Conservation (phyloP, 1,284 basidiomycete genomes). For the Apiotrichum gracile region DNA sequence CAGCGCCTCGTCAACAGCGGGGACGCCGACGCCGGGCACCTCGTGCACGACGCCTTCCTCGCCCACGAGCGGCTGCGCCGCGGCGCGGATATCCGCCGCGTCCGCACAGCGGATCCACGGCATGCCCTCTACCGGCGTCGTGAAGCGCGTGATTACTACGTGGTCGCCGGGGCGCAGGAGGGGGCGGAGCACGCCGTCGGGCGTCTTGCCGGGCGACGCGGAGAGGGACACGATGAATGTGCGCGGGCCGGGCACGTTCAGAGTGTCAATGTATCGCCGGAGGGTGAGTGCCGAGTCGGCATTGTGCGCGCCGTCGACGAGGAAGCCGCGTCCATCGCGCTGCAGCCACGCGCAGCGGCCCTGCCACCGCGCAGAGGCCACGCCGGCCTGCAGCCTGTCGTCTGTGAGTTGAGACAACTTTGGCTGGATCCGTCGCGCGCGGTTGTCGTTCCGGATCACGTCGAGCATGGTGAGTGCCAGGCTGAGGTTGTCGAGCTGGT, state of each 20-base stretch:
- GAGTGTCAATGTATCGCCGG: constrained; percentile 60
- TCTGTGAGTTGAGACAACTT: constrained; percentile 49
- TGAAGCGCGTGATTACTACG: constrained; percentile 57
- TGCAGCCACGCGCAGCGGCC: constrained; percentile 70
- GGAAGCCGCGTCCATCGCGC: constrained; percentile 43
- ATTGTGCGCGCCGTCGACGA: constrained; percentile 96
- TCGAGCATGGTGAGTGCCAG: constrained; percentile 64
- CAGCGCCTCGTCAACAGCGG: constrained; percentile 23
- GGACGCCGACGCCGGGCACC: constrained; percentile 9
- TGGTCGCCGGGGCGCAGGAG: constrained; percentile 51
- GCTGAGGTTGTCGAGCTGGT: constrained; percentile 76
- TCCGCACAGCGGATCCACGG: constrained; percentile 73
- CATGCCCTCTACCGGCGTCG: constrained; percentile 77
- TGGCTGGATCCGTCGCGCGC: constrained; percentile 37
- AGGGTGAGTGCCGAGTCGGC: constrained; percentile 70
- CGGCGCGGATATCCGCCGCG: constrained; percentile 49
- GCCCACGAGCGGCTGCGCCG: constrained; percentile 37
- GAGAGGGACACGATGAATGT: constrained; percentile 73
- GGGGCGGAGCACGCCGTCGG: constrained; percentile 61
- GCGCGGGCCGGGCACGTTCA: constrained; percentile 42
- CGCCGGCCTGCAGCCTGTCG: constrained; percentile 55
- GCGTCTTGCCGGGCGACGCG: constrained; percentile 71
- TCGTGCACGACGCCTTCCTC: constrained; percentile 10
- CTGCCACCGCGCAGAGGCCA: constrained; percentile 63
- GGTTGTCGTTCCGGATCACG: constrained; percentile 53